These are phyloP conservation scores for Leishmania lainsoni DNA, from an alignment of 208 protist genomes.

Conservation along the genomic window DNA sequence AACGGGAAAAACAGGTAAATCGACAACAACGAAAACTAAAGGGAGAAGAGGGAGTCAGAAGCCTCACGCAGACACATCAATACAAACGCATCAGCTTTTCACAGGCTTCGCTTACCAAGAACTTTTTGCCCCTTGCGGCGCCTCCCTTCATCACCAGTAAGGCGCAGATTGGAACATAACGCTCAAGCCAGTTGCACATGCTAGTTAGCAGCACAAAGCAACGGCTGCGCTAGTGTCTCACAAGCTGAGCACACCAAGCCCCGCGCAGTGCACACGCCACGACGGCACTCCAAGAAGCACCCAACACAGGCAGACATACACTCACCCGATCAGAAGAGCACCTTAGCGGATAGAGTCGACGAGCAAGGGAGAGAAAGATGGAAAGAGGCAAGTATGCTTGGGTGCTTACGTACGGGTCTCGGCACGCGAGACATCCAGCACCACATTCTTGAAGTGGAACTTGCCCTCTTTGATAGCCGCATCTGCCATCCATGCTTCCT, in stretches of 20 bases:
- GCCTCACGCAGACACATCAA: not conserved
- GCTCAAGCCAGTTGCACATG: not conserved
- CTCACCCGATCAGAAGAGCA: not conserved
- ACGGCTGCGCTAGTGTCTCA: not conserved
- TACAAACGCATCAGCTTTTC: not conserved
- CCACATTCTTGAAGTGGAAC: conserved; percentile 84
- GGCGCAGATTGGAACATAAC: not conserved
- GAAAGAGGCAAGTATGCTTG: not conserved
- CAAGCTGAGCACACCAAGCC: not conserved
- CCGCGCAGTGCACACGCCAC: not conserved
- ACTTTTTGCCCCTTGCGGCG: not conserved
- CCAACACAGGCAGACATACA: not conserved
- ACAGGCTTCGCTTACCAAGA: not conserved
- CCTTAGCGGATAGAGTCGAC: not conserved
- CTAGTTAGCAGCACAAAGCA: not conserved
- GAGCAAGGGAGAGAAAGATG: not conserved
- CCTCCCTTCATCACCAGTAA: not conserved
- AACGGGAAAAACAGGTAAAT: not conserved
- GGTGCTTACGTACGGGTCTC: conserved; percentile 25
- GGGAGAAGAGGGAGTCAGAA: not conserved
- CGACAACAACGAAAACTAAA: not conserved
- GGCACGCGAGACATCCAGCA: conserved; percentile 63
- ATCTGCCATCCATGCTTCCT: conserved; percentile 45
- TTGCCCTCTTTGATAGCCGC: conserved; percentile 33
- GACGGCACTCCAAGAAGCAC: not conserved